Conservation (phyloP, 768 basidiomycete species). For the Boletus subparvulus region DNA sequence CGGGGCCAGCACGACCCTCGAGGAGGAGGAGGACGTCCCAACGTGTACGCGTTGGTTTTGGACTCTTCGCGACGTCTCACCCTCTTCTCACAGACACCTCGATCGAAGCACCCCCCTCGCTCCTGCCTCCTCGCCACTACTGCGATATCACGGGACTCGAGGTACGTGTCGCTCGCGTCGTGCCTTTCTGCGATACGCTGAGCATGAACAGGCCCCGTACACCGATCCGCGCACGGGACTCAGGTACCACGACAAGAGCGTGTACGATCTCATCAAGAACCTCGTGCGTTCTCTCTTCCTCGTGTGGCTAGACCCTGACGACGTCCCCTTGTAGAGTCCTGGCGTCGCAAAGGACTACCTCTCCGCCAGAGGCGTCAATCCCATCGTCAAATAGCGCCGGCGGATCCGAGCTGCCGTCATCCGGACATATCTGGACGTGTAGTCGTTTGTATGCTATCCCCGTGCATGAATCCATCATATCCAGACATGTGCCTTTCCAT, state of each 20-base stretch:
- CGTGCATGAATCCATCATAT: too few relatives aligned
- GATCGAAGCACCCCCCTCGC: conserved; percentile 82
- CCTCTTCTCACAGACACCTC: conserved; percentile 58
- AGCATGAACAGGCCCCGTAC: conserved; percentile 57
- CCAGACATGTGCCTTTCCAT: too few relatives aligned
- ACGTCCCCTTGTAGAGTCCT: conserved; percentile 40
- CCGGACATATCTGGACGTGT: not conserved
- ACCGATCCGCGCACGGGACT: conserved; percentile 79
- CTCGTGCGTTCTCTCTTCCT: conserved; percentile 43
- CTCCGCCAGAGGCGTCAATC: conserved; percentile 51
- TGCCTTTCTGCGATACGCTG: not conserved
- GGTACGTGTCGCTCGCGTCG: conserved; percentile 34
- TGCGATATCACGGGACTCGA: conserved; percentile 89
- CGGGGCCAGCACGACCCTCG: conserved; percentile 39
- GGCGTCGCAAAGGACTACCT: conserved; percentile 77
- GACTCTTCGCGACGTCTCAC: too few relatives aligned
- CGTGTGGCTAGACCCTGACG: not conserved
- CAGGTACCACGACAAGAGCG: conserved; percentile 80
- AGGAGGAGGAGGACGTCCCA: conserved; percentile 67
- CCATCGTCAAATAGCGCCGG: conserved; percentile 42
- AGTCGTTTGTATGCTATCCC: not conserved
- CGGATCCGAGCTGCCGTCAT: too few relatives aligned
- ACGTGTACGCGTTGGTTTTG: conserved; percentile 52
- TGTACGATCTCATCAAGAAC: conserved; percentile 76
- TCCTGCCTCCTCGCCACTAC: conserved; percentile 72